Conservation (phyloP, 495 filamentous ascomycete genomes). For the Aspergillus cavernicola region DNA sequence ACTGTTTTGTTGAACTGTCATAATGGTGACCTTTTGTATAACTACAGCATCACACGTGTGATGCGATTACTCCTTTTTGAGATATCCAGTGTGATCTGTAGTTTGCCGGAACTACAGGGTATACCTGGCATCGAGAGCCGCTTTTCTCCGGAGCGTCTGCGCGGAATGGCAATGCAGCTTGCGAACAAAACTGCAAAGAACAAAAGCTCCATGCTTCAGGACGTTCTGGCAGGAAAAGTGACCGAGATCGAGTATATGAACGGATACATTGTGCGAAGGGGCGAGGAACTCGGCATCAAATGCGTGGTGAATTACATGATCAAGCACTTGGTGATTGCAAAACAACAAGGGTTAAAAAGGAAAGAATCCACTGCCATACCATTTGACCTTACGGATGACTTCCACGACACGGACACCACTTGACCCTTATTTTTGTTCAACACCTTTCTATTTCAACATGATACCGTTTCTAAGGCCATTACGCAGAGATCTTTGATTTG, state of each 20-base stretch:
- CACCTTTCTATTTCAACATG: constrained; percentile 13
- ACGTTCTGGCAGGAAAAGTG: constrained; percentile 54
- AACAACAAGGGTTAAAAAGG: constrained; percentile 16
- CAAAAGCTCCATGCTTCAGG: constrained; percentile 77
- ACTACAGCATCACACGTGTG: constrained; percentile 50
- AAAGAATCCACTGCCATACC: constrained; percentile 33
- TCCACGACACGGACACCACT: not conserved
- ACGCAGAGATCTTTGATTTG: constrained; percentile 47
- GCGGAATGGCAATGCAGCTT: constrained; percentile 51
- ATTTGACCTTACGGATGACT: constrained; percentile 24
- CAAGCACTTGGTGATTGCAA: constrained; percentile 51
- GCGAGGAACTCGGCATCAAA: constrained; percentile 61
- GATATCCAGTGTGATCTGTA: constrained; percentile 58
- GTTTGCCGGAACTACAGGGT: constrained; percentile 63
- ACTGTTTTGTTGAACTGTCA: constrained; percentile 67
- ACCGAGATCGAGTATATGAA: constrained; percentile 86
- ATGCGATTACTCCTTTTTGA: constrained; percentile 64
- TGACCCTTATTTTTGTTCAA: not conserved
- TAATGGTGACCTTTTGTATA: constrained; percentile 70
- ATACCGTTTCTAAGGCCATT: constrained; percentile 25
- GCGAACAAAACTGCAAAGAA: constrained; percentile 63
- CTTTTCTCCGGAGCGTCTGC: constrained; percentile 54
- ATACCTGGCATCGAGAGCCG: constrained; percentile 54
- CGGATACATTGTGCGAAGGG: constrained; percentile 72
- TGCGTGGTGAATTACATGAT: constrained; percentile 67